Evolutionary conservation across 805 yeast species (phyloP).

Genomic region (Saturnispora hagleri): DNA sequence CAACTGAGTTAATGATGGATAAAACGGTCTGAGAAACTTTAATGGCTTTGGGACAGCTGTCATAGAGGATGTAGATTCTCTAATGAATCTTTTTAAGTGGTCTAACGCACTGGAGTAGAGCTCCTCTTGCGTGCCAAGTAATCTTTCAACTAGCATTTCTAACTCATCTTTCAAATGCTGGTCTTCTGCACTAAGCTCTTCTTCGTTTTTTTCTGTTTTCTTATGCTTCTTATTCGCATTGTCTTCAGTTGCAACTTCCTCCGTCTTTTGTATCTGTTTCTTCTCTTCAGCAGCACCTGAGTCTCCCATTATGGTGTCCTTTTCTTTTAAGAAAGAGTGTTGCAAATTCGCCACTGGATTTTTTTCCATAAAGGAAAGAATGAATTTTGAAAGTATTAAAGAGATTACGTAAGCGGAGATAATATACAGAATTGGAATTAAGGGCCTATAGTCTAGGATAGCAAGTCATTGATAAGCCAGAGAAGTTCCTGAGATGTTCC

Average conservation of each 20-base stretch:
- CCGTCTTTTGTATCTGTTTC: not conserved
- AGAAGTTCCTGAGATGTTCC: conserved; percentile 55
- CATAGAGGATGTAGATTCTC: conserved; percentile 95
- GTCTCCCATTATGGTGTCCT: conserved; percentile 1
- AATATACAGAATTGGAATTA: not conserved
- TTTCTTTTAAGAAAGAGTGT: conserved; percentile 16
- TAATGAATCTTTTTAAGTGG: conserved; percentile 65
- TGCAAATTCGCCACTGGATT: conserved; percentile 5
- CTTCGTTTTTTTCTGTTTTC: conserved; percentile 37
- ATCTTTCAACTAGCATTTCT: conserved; percentile 76
- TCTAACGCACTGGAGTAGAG: conserved; percentile 55
- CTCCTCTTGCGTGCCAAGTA: conserved; percentile 44
- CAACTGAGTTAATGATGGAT: conserved; percentile 53
- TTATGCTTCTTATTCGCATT: conserved; percentile 9
- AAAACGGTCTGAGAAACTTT: conserved; percentile 87
- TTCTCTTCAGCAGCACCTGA: not conserved
- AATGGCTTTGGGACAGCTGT: conserved; percentile 99
- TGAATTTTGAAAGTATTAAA: not conserved
- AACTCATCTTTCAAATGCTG: conserved; percentile 77
- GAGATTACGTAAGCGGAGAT: not conserved
- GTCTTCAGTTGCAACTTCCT: conserved; percentile 5
- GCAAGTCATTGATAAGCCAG: conserved; percentile 61
- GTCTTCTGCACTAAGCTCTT: conserved; percentile 91
- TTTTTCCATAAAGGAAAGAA: not conserved
- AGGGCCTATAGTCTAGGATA: conserved; percentile 19